These are phyloP conservation scores for Ustilago curta DNA, from an alignment of 1,284 basidiomycete genomes.

Conservation along the genomic window DNA sequence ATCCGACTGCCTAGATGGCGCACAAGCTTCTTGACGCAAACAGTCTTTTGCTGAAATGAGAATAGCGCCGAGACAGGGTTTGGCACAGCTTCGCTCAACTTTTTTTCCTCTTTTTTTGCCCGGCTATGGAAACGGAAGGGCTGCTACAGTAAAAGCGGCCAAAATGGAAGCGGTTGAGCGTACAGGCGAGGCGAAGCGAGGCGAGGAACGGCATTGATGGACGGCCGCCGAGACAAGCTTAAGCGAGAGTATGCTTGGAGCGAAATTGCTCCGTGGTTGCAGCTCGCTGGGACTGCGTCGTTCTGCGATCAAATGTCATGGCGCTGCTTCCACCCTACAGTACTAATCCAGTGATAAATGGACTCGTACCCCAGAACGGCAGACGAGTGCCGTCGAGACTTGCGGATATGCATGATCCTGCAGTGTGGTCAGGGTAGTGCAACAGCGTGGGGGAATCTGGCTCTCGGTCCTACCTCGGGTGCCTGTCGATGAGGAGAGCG, in stretches of 20 bases:
- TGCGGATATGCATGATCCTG: neutral
- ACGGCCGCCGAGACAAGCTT: slow-evolving; percentile 9
- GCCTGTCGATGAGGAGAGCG: slow-evolving; percentile 12
- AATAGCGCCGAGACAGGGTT: slow-evolving; percentile 12
- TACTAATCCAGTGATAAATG: too few relatives aligned
- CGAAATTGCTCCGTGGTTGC: slow-evolving; percentile 46
- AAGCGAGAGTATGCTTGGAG: slow-evolving; percentile 33
- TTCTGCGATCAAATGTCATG: neutral
- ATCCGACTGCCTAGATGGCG: neutral
- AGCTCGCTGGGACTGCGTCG: slow-evolving; percentile 32
- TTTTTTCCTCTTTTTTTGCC: neutral
- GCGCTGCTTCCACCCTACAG: neutral
- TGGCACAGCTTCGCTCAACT: slow-evolving; percentile 12
- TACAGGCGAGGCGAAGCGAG: neutral
- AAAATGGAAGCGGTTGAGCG: neutral
- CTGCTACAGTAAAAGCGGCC: neutral
- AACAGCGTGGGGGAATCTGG: slow-evolving; percentile 2
- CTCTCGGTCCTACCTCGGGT: slow-evolving; percentile 30
- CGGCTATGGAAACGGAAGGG: neutral
- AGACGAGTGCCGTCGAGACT: neutral
- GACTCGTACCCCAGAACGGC: too few relatives aligned
- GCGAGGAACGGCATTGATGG: neutral
- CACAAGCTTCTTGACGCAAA: neutral
- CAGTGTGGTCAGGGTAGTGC: neutral
- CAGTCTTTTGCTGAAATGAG: neutral